Evolutionary conservation across 129 eudicot genomes (phyloP), one percentile per base, ranked within the genome.

Genomic region (Flaveria bidentis): DNA sequence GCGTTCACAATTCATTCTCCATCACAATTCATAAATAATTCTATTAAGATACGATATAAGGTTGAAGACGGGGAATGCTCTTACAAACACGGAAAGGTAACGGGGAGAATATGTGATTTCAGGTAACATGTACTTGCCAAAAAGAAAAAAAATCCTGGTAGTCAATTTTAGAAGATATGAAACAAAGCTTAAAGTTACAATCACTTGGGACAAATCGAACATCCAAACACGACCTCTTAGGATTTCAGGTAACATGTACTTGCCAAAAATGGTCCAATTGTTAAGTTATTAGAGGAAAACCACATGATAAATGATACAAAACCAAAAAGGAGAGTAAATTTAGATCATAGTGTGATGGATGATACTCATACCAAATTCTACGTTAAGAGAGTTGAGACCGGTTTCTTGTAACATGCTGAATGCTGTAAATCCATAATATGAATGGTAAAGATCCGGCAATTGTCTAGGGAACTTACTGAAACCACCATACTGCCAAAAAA

Each of bases 371-470:
- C 99, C 97, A 46, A 94, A 80, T 79, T 84, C 93, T 30, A 87
- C 86, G 23, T 80, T 80, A 18, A 95, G 60, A 39, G 83, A 51
- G 73, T 86, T 85, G 76, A 95, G 67, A 26, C 79, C 84, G 1
- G 88, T 82, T 76, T 91, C 97, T 78, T 85, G 83, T 84, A 91
- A 83, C 74, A 95, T 81, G 80, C 99, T 91, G 78, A 95, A 95
- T 76, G 96, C 99, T 23, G 92, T 87, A 73, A 95, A 83, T 67
- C 97, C 97, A 26, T 95, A 95, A 71, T 91, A 91, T 4, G 99
- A 86, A 83, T 95, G 99, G 76, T 95, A 95, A 53, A 91, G 86
- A 88, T 95, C 99, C 61, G 99, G 96, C 39, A 89, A 78, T 63
- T 86, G 69, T 53, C 87, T 72, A 3, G 99, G 96, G 76, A 82